Conservation (phyloP, 1,284 basidiomycete species). For the Cutaneotrichosporon cyanovorans region DNA sequence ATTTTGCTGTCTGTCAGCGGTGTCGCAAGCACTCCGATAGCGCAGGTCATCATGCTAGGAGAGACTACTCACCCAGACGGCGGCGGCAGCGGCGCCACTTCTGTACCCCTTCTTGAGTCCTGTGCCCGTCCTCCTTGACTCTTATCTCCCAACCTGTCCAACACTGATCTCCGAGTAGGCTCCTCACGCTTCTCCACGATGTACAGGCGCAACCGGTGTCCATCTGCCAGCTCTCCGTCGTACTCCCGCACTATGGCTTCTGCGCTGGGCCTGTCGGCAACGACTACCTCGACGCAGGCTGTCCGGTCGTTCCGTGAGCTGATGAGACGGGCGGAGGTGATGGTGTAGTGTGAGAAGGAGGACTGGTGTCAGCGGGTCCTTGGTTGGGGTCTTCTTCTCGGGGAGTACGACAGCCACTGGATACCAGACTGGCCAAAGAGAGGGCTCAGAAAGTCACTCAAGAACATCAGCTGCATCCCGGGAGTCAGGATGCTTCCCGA, state of each 20-base stretch:
- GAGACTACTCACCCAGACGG: not conserved
- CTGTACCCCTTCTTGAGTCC: too few relatives aligned
- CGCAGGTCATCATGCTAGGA: too few relatives aligned
- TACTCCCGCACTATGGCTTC: constrained; percentile 63
- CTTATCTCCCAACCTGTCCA: not conserved
- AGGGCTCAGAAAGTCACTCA: too few relatives aligned
- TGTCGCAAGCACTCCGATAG: not conserved
- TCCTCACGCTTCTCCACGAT: constrained; percentile 32
- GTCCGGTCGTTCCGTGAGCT: constrained; percentile 40
- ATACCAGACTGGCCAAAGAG: too few relatives aligned
- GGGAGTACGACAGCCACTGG: too few relatives aligned
- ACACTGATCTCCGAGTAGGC: not conserved
- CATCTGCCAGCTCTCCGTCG: constrained; percentile 72
- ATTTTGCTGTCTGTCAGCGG: constrained; percentile 56
- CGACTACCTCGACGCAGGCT: constrained; percentile 63
- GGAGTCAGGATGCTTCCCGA: too few relatives aligned
- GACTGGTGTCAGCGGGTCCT: constrained; percentile 52
- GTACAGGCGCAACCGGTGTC: constrained; percentile 59
- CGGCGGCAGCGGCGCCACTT: not conserved
- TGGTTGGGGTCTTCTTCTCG: too few relatives aligned
- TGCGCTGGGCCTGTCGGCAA: constrained; percentile 60
- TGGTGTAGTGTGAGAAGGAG: constrained; percentile 71
- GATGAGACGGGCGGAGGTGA: constrained; percentile 53
- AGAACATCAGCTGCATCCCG: too few relatives aligned
- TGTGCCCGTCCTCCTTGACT: too few relatives aligned